Evolutionary conservation across 2,329 filamentous ascomycete genomes (phyloP), one percentile per base, ranked within the genome.

Genomic region (Dothistroma septosporum): DNA sequence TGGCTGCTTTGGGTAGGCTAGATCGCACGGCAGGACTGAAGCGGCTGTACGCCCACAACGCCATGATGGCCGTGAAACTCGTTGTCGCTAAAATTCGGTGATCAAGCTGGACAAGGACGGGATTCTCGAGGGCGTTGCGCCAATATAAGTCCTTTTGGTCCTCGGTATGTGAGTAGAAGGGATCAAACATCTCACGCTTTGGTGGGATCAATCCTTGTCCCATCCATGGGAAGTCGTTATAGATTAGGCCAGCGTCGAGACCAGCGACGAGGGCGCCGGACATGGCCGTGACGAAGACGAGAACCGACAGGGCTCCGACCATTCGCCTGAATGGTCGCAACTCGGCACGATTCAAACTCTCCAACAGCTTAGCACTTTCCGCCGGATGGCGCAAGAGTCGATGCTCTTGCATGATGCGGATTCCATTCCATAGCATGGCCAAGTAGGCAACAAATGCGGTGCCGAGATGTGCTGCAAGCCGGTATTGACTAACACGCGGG

Each of bases 201-300:
- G 93, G 93, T 1, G 93, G 93, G 0, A 91, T 83, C 22, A 96
- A 79, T 11, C 92, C 91, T 3, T 85, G 77, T 9, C 94, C 94
- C 94, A 99, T 99, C 77, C 85, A 90, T 7, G 94, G 94, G 75
- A 99, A 97, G 76, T 99, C 92, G 75, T 99, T 99, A 82, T 99
- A 99, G 77, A 99, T 97, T 59, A 99, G 82, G 9, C 94, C 94
- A 9, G 94, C 94, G 73, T 99, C 94, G 14, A 99, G 87, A 33
- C 94, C 94, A 7, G 94, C 94, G 33, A 99, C 94, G 2, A 99
- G 84, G 5, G 88, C 93, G 57, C 93, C 94, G 4, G 94, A 97
- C 84, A 99, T 90, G 71, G 90, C 92, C 4, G 94, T 99, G 35
- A 84, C 81, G 77, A 96, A 97, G 68, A 96, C 87, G 28, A 99